Base-by-base conservation (phyloP, 768 basidiomycete genomes). In the Gymnopilus dilepis region DNA sequence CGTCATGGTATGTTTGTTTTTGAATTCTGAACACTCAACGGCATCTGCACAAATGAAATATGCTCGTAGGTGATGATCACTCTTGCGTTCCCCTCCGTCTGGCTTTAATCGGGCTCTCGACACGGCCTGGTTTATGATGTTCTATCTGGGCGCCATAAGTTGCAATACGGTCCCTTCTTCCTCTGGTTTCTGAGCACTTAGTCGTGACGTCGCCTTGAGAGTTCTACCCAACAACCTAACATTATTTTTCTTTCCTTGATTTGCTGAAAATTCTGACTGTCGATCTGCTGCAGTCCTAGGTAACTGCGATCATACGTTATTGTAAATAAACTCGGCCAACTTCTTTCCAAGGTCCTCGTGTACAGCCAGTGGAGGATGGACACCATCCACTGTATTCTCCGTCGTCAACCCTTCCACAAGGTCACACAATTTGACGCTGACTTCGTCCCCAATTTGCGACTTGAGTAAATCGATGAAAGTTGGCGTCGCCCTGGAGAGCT, bases 301-400 rank as follows among this genome's bases (percentile, higher is more conserved):
- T 13, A 4, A 24, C 21, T 45, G 22, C 43, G 24, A 11, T 21
- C 24, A 26, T 15, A 47, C 8, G 21, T 63, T 48, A 22, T 17
- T 48, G n/a, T 30, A 33, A 28, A 59, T 54, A 42, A 63, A 63
- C 0, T 22, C 53, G 3, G 62, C 58, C 15, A 63, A 42, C 28
- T 56, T 59, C 38, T 42, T 42, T 13, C 62, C 62, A 15, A 63
- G 57, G 4, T 31, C 48, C 17, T 56, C 22, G 40, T 63, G 62
- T 2, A 56, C 58, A 9, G 24, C 24, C 9, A 63, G n/a, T 3
- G 34, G 53, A 1, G 62, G 62, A 43, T 63, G 62, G 7, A 63
- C 62, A 22, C 62, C 62, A 26, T 63, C 62, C n/a, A 63, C 62
- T 7, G 62, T 63, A 43, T 59, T 52, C 1, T 24, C 54, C 26